Conservation (phyloP, 768 basidiomycete species). For the Suillus ampliporus region DNA sequence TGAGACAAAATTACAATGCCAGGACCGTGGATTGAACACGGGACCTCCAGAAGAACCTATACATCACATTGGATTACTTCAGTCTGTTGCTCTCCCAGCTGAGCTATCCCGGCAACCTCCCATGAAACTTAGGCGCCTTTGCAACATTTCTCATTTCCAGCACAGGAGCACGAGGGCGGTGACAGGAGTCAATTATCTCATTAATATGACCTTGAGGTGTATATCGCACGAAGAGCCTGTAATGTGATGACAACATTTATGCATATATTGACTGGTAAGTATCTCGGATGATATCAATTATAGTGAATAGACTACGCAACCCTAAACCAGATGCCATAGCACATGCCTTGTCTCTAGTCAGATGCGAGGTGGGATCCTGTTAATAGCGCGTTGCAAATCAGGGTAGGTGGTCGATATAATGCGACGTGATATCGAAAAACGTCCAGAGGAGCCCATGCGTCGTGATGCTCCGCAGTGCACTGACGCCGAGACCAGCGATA, state of each 20-base stretch:
- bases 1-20: slow-evolving; percentile 33
- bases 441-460: slow-evolving; percentile 96
- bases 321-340: slow-evolving; percentile 27
- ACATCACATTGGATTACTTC: slow-evolving; percentile 24
- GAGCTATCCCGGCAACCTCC: slow-evolving; percentile 37
- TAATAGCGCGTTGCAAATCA: slow-evolving; percentile 19
- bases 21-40: slow-evolving; percentile 51
- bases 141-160: neutral
- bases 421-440: slow-evolving; percentile 80
- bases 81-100: slow-evolving; percentile 47
- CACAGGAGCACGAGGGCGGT: neutral
- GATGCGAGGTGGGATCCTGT: slow-evolving; percentile 9
- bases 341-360: slow-evolving; percentile 29
- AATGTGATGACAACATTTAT: neutral
- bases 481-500: slow-evolving; percentile 96
- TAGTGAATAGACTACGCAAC: slow-evolving; percentile 15
- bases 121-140: neutral
- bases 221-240: neutral
- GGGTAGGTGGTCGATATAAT: slow-evolving; percentile 72
- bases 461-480: slow-evolving; percentile 88
- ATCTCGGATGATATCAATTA: slow-evolving; percentile 7
- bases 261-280: neutral
- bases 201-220: neutral
- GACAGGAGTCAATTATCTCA: neutral
- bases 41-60: slow-evolving; percentile 44